Evolutionary conservation across 768 basidiomycete species (phyloP), one percentile per base, ranked within the genome.

Genomic region (Mycena belliarum): DNA sequence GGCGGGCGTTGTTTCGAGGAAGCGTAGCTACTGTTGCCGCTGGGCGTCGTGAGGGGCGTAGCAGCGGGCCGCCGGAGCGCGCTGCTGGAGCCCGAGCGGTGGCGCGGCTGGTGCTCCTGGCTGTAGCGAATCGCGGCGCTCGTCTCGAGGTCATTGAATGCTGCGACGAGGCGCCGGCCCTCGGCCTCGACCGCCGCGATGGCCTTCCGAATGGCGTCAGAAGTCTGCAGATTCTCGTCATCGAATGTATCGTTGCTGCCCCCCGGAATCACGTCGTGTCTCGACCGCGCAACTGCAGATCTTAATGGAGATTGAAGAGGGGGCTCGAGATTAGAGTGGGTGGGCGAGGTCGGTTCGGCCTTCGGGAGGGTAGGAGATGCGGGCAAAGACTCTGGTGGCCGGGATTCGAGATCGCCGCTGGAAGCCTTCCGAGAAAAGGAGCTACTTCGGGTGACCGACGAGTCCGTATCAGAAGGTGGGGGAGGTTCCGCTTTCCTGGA

Each of bases 131-230:
- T 82, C 41, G 84, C 65, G 21, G 84, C 79, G 47, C 75, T 82
- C 32, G 83, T 73, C 70, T 91, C 87, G 24, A 91, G 76, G 21
- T 82, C 79, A 55, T 83, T 81, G 64, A 91, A 91, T 8, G 88
- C 88, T 44, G 86, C 83, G 26, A 86, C 69, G 25, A 92, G 74
- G 12, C 84, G 75, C 28, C 78, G 72, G 12, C 81, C 83, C 65
- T 91, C 89, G 24, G 81, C 79, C 64, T 91, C 87, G 35, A 89
- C 81, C 3, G 73, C 68, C 54, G 80, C 75, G 51, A 92, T 87
- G 54, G 85, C 84, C 20, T 73, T 72, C 43, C 81, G 82, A 51
- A 91, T 82, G 37, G 84, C 81, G 52, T 76, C 78, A 47, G 82
- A 71, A 18, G 84, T 81, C 52, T 76, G 75, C 48, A 84, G 75